These are phyloP conservation scores for Aspergillus fumigatiaffinis DNA, from an alignment of 2,329 filamentous ascomycete species.

Conservation along the genomic window DNA sequence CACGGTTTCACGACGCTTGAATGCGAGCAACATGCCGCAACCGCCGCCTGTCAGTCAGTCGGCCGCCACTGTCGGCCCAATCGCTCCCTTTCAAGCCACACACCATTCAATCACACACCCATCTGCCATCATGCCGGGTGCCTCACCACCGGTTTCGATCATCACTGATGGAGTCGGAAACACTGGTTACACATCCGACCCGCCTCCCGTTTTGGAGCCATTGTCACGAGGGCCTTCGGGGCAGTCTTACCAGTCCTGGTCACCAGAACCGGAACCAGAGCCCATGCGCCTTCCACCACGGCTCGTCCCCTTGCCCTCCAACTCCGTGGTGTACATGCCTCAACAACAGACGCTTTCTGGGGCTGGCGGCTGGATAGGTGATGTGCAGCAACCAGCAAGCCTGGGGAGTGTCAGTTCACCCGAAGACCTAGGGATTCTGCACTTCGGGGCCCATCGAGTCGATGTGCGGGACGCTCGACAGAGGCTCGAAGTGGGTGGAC, in stretches of 20 bases:
- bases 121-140: constrained; percentile 33
- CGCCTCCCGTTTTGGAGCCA: constrained; percentile 19
- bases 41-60: constrained; percentile 11
- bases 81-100: not conserved
- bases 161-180: constrained; percentile 11
- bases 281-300: constrained; percentile 26
- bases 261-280: constrained; percentile 39
- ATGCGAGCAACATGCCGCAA: constrained; percentile 6
- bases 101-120: constrained; percentile 18
- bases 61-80: constrained; percentile 5
- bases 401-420: too few species aligned
- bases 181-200: constrained; percentile 26
- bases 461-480: constrained; percentile 28
- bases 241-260: constrained; percentile 34
- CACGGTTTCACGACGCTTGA: constrained; percentile 20
- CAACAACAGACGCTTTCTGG: constrained; percentile 18
- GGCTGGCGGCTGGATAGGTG: constrained; percentile 19
- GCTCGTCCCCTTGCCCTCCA: constrained; percentile 21
- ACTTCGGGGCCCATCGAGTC: constrained; percentile 28
- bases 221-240: constrained; percentile 33
- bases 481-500: constrained; percentile 16
- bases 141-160: constrained; percentile 22
- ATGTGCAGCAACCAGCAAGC: not conserved
- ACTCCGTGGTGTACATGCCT: constrained; percentile 13
- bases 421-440: constrained; percentile 4